Evolutionary conservation across 495 filamentous ascomycete genomes (phyloP).

Genomic region (Lichina pygmaea): DNA sequence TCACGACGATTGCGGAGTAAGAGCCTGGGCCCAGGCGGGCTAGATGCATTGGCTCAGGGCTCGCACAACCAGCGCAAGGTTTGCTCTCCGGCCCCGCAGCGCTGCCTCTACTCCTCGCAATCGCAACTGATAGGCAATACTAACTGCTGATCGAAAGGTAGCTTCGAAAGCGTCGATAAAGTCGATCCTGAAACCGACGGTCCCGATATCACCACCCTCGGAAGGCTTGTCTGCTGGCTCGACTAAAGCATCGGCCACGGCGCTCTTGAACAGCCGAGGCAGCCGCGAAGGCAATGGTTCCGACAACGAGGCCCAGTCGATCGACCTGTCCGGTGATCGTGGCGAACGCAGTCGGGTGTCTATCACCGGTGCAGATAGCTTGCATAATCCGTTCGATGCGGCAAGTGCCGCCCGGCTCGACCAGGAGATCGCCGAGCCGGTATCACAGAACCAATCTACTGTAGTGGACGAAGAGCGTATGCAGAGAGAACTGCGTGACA

Average conservation of each 20-base stretch:
- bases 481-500: slow-evolving; percentile 34
- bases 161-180: neutral
- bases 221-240: neutral
- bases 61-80: slow-evolving; percentile 65
- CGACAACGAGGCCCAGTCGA: too few species aligned
- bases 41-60: slow-evolving; percentile 27
- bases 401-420: slow-evolving; percentile 16
- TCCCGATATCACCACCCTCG: slow-evolving; percentile 3
- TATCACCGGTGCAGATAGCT: neutral
- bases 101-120: too few species aligned
- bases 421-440: slow-evolving; percentile 1
- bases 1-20: slow-evolving; percentile 72
- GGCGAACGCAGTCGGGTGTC: neutral
- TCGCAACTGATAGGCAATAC: too few species aligned
- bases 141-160: too few species aligned
- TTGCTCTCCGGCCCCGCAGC: slow-evolving; percentile 6
- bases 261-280: neutral
- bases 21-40: slow-evolving; percentile 74
- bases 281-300: neutral
- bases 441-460: neutral
- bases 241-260: too few species aligned
- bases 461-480: slow-evolving; percentile 26
- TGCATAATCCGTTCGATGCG: slow-evolving; percentile 19
- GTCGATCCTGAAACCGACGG: slow-evolving; percentile 5
- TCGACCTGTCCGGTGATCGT: too few species aligned